Base-by-base conservation (phyloP, 805 yeast genomes). In the Candida lessepsii region DNA sequence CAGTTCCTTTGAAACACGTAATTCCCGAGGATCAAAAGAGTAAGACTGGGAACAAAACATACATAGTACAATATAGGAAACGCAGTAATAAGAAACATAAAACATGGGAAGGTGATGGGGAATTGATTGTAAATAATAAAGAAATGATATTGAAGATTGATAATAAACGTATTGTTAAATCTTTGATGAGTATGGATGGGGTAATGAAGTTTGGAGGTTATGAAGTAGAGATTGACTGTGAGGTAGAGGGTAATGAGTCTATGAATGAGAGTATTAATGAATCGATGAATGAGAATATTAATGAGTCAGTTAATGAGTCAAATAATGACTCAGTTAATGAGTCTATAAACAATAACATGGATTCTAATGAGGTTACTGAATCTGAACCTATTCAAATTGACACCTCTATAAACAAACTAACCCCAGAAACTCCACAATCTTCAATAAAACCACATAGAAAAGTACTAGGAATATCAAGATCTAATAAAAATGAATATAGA, bases 41-140 rank as follows among this genome's bases (percentile, higher is more conserved):
- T 14, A 16, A 4, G 8, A 15, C 16, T 14, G 13, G 10, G 14
- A 28, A 14, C 11, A 6, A 5, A 14, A 28, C 29, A 24, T 65
- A 53, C 47, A 46, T 54, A 17, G 77, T 80, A 5, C 73, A 86
- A 48, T 85, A 83, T 74, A 67, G 99, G 24, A 88, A 87, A 57
- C 70, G 71, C 29, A 69, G 91, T 0, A 70, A 65, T 23, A 87
- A 85, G 61, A 88, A 91, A 68, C 80, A 89, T 58, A 90, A 90
- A 57, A 81, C 88, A 0, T 93, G 99, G 99, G 95, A 87, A 40
- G 96, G 95, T 2, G 98, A 93, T 63, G 98, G 96, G 5, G 60
- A 64, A 24, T 63, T 83, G 11, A 50, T 61, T 0, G 55, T 71
- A 2, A 53, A 60, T n/a, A 46, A 50, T 1, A 40, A 8, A 19